Evolutionary conservation across 805 yeast species (phyloP).

Genomic region (Hanseniaspora meyeri): DNA sequence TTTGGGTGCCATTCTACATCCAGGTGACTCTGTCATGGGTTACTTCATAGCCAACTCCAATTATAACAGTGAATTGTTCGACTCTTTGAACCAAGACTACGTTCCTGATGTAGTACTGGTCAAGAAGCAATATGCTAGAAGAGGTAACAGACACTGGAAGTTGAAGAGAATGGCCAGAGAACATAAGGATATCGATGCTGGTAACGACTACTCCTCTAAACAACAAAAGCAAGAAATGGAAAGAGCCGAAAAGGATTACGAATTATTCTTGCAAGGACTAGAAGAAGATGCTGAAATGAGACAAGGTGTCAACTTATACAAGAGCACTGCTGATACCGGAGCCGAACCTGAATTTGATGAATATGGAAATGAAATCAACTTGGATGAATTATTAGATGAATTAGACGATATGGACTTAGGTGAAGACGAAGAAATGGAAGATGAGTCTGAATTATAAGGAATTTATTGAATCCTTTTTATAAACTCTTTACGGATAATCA

Average conservation of each 20-base stretch:
- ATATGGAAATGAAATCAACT: slow-evolving; percentile 77
- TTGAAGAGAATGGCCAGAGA: slow-evolving; percentile 96
- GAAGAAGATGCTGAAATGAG: slow-evolving; percentile 95
- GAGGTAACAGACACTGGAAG: slow-evolving; percentile 75
- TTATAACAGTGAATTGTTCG: slow-evolving; percentile 80
- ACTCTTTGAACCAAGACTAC: slow-evolving; percentile 45
- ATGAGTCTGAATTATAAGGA: not conserved
- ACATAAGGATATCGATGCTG: slow-evolving; percentile 76
- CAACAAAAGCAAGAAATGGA: slow-evolving; percentile 80
- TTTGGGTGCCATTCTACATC: slow-evolving; percentile 85
- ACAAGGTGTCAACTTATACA: slow-evolving; percentile 79
- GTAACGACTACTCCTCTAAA: slow-evolving; percentile 46
- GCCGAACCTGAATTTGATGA: slow-evolving; percentile 54
- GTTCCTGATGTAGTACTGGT: slow-evolving; percentile 78
- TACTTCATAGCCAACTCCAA: slow-evolving; percentile 76
- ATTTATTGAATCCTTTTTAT: not conserved
- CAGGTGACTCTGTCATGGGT: slow-evolving; percentile 93
- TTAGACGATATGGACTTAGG: slow-evolving; percentile 77
- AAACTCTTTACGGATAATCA: not conserved
- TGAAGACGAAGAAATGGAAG: slow-evolving; percentile 33
- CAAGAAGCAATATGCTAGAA: slow-evolving; percentile 78
- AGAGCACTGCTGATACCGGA: slow-evolving; percentile 34
- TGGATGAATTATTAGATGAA: slow-evolving; percentile 89
- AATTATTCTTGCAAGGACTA: slow-evolving; percentile 86
- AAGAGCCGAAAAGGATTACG: slow-evolving; percentile 88